These are phyloP conservation scores for Flaveria linearis DNA, from an alignment of 129 eudicot species.

Conservation along the genomic window DNA sequence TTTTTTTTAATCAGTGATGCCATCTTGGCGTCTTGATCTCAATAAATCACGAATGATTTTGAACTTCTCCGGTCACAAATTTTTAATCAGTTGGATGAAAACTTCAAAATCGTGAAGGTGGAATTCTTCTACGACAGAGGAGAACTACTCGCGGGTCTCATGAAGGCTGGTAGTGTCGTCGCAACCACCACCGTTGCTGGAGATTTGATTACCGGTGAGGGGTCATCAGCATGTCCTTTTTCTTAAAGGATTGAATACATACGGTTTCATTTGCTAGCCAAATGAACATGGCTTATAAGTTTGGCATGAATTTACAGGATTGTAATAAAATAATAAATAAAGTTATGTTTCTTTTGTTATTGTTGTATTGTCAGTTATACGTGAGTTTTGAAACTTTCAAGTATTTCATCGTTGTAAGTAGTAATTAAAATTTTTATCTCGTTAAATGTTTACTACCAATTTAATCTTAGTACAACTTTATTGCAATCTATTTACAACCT, in stretches of 20 bases:
- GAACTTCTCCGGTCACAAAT: too few species aligned
- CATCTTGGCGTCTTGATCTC: not conserved
- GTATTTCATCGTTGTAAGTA: not conserved
- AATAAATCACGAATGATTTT: not conserved
- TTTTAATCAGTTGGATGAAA: slow-evolving; percentile 47
- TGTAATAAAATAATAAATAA: not conserved
- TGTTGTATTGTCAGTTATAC: not conserved
- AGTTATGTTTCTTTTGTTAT: not conserved
- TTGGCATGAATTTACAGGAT: not conserved
- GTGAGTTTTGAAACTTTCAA: not conserved
- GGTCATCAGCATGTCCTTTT: slow-evolving; percentile 45
- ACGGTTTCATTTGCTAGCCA: not conserved
- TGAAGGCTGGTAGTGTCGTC: slow-evolving; percentile 28
- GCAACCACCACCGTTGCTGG: not conserved
- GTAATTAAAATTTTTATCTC: too few species aligned
- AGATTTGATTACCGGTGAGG: not conserved
- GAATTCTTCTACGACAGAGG: slow-evolving; percentile 65
- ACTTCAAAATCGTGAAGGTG: slow-evolving; percentile 44
- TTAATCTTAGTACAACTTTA: too few species aligned
- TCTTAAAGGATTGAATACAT: not conserved
- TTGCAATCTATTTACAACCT: too few species aligned
- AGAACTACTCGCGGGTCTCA: slow-evolving; percentile 51
- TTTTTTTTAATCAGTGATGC: not conserved
- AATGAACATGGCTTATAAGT: slow-evolving; percentile 8
- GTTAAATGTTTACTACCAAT: too few species aligned